These are phyloP conservation scores for Exophiala aquamarina DNA, from an alignment of 2,329 filamentous ascomycete species.

Conservation along the genomic window DNA sequence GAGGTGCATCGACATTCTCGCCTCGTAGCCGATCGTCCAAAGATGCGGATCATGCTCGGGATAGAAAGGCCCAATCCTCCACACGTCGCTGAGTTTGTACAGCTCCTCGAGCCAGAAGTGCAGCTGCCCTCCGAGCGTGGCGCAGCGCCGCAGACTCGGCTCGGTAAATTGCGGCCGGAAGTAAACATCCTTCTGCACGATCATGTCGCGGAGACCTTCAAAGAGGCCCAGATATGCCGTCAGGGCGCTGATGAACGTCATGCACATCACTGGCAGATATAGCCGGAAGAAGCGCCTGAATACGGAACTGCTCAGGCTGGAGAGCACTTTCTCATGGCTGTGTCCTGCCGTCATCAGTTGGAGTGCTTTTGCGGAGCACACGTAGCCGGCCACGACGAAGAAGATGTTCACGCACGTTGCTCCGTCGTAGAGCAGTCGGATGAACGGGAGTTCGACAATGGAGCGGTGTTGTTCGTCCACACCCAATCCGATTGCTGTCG, in stretches of 20 bases:
- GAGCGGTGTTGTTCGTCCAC: neutral
- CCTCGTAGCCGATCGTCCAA: slow-evolving; percentile 8
- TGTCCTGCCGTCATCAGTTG: neutral
- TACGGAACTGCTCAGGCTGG: neutral
- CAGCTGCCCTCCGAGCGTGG: neutral
- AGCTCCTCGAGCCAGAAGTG: neutral
- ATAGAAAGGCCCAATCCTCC: neutral
- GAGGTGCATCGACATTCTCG: slow-evolving; percentile 6
- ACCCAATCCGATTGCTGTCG: neutral
- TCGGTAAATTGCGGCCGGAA: neutral
- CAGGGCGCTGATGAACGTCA: neutral
- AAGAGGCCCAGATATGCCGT: neutral
- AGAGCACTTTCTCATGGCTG: neutral
- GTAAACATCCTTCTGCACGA: neutral
- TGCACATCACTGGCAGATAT: neutral
- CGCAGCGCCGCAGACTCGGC: neutral
- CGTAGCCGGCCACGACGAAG: slow-evolving; percentile 3
- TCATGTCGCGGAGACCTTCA: neutral
- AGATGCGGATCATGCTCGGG: slow-evolving; percentile 5
- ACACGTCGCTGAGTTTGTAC: slow-evolving; percentile 5
- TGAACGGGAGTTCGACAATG: neutral
- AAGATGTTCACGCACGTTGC: slow-evolving; percentile 2
- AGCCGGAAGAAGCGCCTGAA: neutral
- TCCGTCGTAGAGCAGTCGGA: slow-evolving; percentile 1
- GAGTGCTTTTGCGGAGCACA: slow-evolving; percentile 1